Base-by-base conservation (phyloP, 441 rosid species). In the Pelargonium fulgidum region DNA sequence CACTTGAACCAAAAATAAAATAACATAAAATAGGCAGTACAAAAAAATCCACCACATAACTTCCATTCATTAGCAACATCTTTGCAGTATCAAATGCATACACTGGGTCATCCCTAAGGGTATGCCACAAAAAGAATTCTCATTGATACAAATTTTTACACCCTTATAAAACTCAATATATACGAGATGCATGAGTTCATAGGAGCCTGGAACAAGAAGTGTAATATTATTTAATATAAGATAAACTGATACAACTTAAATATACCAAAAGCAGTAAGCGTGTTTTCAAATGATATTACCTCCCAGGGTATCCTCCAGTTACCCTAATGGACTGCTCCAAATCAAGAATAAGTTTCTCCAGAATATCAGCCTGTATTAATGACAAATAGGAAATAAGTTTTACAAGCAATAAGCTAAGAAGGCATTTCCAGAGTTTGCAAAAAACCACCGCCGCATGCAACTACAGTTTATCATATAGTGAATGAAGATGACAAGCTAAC, bases 261-360 rank as follows among this genome's bases (percentile, higher is more conserved):
- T 33, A 3, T 33, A 33, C 39, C 39, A 33, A 33, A 33, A 33
- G 39, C 39, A 33, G 7, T 33, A 33, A 3, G 39, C 0, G 39
- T 1, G 39, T 33, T 3, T 33, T 33, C 24, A 56, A 56, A 19
- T 17, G 24, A 71, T 54, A 67, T 76, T 77, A 95, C 99, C 98
- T 89, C 80, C 90, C 91, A 14, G 92, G 95, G 74, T 80, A 95
- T 72, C 71, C 79, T 67, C 90, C 95, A 36, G 71, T 82, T 17
- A 67, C 80, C 81, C 81, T 82, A 69, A 92, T 78, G 14, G 96
- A 90, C 77, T 87, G 80, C 87, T 92, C 98, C 86, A 95, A 81
- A 80, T 91, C 93, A 62, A 95, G 81, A 84, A 88, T 81, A 72
- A 95, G 84, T 70, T 89, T 82, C 85, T 95, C 96, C 77, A 95